Evolutionary conservation across 768 basidiomycete species (phyloP), one percentile per base, ranked within the genome.

Genomic region (Kwoniella heveanensis): DNA sequence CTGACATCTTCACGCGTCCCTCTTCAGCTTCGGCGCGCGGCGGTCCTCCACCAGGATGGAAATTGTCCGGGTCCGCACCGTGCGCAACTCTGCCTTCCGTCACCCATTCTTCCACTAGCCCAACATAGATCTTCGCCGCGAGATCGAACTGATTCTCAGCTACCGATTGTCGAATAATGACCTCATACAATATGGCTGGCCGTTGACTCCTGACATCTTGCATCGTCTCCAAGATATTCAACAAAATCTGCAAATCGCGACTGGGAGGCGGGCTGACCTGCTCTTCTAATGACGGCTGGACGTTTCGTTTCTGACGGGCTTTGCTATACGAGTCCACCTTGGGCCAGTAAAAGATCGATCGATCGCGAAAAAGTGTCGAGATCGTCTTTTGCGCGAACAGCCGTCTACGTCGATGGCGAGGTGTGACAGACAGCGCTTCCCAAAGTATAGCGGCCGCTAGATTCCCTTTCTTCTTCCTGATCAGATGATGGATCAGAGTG

Each of bases 91-190:
- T 37, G 9, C 78, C 78, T 64, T 79, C 77, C 19, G 72, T 71
- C 12, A 78, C 74, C 80, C 80, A 80, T 61, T 80, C 80, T 55
- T 80, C 78, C 22, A 80, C 77, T 58, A 77, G 53, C 30, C 74
- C 80, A n/a, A 74, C 78, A 54, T 68, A 79, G 0, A 80, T 68
- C 53, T 71, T 66, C 0, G 80, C 77, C 1, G 80, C 80, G 4
- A 66, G 48, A 47, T 79, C 76, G 1, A 64, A 66, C 32, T 61
- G 53, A 5, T 65, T 60, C 25, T 73, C 68, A n/a, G 56, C 58
- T 13, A 76, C 51, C 32, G 67, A 73, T 46, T 61, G 65, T 22
- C 56, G 32, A 26, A 77, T 66, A 37, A 77, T 26, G 12, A 54
- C 21, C 1, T 57, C 50, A 61, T 79, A 79, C 30, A 77, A 57